Percentiles rank a stretch among this genome's conserved stretches.
phyloP scores from a whole-genome alignment of 495 filamentous ascomycete species.

The Hyaloscypha finlandica region DNA sequence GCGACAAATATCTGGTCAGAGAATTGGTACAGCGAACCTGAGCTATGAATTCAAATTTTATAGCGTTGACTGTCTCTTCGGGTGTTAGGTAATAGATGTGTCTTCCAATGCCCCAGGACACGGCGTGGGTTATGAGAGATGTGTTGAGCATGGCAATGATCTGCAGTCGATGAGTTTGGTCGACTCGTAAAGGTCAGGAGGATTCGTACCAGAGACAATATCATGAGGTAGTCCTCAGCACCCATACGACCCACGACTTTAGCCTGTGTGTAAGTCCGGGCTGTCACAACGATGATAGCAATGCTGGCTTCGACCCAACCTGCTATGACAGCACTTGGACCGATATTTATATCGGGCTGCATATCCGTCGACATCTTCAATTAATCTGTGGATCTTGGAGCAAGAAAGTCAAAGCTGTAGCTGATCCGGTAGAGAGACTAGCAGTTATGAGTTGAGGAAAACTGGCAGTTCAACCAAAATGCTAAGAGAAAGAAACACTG shows the following conservation, averaged over 20 bases:
- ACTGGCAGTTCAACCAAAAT: too few relatives aligned
- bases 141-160: conserved; percentile 17
- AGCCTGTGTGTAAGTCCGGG: conserved; percentile 13
- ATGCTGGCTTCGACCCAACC: conserved; percentile 19
- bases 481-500: too few relatives aligned
- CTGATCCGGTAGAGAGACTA: too few relatives aligned
- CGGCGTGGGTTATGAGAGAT: conserved; percentile 19
- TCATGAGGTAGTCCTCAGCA: conserved; percentile 18
- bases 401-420: too few relatives aligned
- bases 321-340: conserved; percentile 9
- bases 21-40: not conserved
- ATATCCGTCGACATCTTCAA: not conserved
- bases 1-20: too few relatives aligned
- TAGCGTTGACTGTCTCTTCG: conserved; percentile 11
- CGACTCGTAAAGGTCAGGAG: not conserved
- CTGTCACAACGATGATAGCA: conserved; percentile 7
- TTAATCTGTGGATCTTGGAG: not conserved
- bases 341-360: conserved; percentile 17
- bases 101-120: conserved; percentile 20
- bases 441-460: too few relatives aligned
- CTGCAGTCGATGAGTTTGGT: not conserved
- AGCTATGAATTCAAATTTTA: conserved; percentile 20
- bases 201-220: conserved; percentile 6
- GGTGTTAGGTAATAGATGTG: conserved; percentile 14
- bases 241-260: conserved; percentile 14